Percentiles rank a stretch among this genome's conserved stretches.
phyloP scores from a whole-genome alignment of 2,329 filamentous ascomycete species.

The Penicillium concentricum region DNA sequence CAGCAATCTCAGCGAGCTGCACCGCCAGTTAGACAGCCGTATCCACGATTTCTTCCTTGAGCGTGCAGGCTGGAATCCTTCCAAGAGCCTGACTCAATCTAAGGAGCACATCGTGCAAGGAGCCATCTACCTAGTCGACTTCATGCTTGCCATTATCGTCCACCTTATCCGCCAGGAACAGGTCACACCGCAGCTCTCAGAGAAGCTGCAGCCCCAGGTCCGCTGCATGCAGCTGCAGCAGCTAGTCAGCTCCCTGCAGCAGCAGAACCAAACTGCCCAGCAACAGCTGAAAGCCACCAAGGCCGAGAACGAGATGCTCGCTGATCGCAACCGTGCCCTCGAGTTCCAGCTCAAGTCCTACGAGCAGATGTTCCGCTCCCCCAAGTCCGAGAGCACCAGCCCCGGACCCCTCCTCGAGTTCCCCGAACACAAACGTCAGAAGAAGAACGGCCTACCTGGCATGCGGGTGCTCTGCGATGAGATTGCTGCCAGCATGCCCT shows the following conservation, averaged over 20 bases:
- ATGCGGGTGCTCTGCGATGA: constrained; percentile 38
- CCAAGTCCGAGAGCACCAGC: constrained; percentile 33
- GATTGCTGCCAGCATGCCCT: constrained; percentile 25
- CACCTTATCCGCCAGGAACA: constrained; percentile 38
- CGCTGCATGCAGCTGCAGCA: constrained; percentile 43
- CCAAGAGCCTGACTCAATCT: constrained; percentile 41
- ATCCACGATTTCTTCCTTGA: constrained; percentile 42
- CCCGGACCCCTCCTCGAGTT: constrained; percentile 27
- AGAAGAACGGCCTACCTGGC: constrained; percentile 32
- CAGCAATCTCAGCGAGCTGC: constrained; percentile 41
- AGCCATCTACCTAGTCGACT: constrained; percentile 40
- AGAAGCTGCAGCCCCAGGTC: constrained; percentile 40
- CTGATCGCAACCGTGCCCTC: constrained; percentile 37
- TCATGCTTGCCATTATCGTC: constrained; percentile 39
- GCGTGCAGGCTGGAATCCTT: constrained; percentile 41
- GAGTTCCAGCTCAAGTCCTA: constrained; percentile 41
- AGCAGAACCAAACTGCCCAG: constrained; percentile 37
- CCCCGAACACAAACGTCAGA: constrained; percentile 32
- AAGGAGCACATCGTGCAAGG: constrained; percentile 44
- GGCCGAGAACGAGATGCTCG: constrained; percentile 36
- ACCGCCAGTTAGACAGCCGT: constrained; percentile 39
- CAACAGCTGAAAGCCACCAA: constrained; percentile 36
- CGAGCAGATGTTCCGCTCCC: constrained; percentile 40
- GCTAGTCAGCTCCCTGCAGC: constrained; percentile 34
- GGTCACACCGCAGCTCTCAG: constrained; percentile 35